These are phyloP conservation scores for Saccharomycodes ludwigii DNA, from an alignment of 805 yeast genomes.

Conservation along the genomic window DNA sequence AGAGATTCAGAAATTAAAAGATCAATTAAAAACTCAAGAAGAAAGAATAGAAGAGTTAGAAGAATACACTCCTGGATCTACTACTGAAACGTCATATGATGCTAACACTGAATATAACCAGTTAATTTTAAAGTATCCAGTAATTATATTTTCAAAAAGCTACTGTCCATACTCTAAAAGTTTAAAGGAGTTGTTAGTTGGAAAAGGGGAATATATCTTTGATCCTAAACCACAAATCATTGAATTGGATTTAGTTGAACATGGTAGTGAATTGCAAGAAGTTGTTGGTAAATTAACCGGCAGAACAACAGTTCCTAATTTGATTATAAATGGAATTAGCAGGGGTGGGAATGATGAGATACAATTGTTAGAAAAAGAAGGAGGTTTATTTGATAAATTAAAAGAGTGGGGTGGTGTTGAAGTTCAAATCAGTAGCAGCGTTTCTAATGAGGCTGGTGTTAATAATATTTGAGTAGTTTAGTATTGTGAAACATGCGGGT, in stretches of 20 bases:
- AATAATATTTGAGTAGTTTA: too few relatives aligned
- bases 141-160: slow-evolving; percentile 42
- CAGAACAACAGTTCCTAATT: slow-evolving; percentile 82
- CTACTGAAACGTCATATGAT: slow-evolving; percentile 26
- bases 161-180: slow-evolving; percentile 67
- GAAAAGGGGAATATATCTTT: slow-evolving; percentile 45
- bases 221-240: slow-evolving; percentile 63
- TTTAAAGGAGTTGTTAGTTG: slow-evolving; percentile 49
- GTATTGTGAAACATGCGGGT: too few relatives aligned
- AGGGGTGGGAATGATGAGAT: slow-evolving; percentile 89
- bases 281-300: slow-evolving; percentile 61
- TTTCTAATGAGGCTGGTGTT: too few relatives aligned
- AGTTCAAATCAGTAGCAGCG: too few relatives aligned
- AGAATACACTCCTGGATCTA: slow-evolving; percentile 2
- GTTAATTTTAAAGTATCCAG: slow-evolving; percentile 42
- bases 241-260: slow-evolving; percentile 69
- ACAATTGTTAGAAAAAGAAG: too few relatives aligned
- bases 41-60: too few relatives aligned
- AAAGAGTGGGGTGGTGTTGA: too few relatives aligned
- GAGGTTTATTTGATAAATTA: too few relatives aligned
- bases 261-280: slow-evolving; percentile 66
- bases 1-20: slow-evolving; percentile 6
- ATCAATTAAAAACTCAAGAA: too few relatives aligned
- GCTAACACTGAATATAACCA: slow-evolving; percentile 41
- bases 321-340: slow-evolving; percentile 59